Conservation (phyloP, 805 yeast genomes). For the Lipomyces orientalis region DNA sequence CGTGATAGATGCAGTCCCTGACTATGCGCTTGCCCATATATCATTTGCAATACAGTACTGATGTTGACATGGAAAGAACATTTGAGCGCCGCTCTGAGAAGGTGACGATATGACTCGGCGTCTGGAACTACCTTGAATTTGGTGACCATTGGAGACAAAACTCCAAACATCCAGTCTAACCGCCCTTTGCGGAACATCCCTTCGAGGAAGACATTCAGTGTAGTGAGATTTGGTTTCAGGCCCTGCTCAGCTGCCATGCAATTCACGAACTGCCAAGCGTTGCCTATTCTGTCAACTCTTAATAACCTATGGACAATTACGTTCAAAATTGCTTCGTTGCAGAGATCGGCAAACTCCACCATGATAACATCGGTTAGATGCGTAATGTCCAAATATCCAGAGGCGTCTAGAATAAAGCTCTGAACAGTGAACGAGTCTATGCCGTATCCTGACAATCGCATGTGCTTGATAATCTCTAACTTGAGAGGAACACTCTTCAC, state of each 20-base stretch:
- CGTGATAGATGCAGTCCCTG: constrained; percentile 6
- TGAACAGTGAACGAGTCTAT: constrained; percentile 12
- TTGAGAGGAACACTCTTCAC: constrained; percentile 11
- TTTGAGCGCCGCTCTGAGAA: constrained; percentile 15
- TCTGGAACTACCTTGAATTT: constrained; percentile 14
- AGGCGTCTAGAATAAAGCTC: constrained; percentile 10
- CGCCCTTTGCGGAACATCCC: not conserved
- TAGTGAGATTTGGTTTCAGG: constrained; percentile 11
- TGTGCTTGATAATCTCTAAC: constrained; percentile 18
- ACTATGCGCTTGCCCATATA: constrained; percentile 2
- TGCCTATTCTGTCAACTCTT: not conserved
- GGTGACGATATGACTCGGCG: constrained; percentile 17
- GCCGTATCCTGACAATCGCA: constrained; percentile 17
- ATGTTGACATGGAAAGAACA: constrained; percentile 15
- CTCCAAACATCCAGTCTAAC: constrained; percentile 26
- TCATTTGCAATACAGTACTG: constrained; percentile 31
- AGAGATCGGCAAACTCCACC: constrained; percentile 8
- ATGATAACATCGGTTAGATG: constrained; percentile 7
- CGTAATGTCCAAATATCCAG: constrained; percentile 4
- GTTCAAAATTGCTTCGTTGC: constrained; percentile 8
- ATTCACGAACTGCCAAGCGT: constrained; percentile 25
- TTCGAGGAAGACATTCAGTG: constrained; percentile 24
- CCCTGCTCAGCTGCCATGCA: not conserved
- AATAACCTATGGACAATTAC: constrained; percentile 9
- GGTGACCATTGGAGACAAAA: constrained; percentile 7